Conservation (phyloP, 2,329 filamentous ascomycete genomes). For the Calonectria naviculata region DNA sequence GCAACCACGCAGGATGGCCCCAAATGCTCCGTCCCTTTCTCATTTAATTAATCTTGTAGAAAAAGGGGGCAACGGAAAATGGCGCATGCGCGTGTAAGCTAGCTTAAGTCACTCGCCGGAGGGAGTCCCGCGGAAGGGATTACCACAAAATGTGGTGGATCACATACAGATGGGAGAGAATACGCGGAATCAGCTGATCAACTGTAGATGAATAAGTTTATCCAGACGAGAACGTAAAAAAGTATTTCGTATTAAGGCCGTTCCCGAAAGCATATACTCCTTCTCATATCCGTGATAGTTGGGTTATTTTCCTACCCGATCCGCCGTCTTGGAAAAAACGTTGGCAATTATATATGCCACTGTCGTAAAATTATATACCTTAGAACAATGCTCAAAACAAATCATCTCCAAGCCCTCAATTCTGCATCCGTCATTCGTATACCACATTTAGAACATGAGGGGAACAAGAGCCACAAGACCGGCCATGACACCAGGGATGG, state of each 20-base stretch:
- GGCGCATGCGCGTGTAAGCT: neutral
- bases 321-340: neutral
- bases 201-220: no score
- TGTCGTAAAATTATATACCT: neutral
- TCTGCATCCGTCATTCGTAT: neutral
- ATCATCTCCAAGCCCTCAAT: neutral
- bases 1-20: neutral
- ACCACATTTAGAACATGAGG: conserved; percentile 36
- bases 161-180: neutral
- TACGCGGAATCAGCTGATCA: neutral
- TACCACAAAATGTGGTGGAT: no score
- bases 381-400: neutral
- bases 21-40: neutral
- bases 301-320: neutral
- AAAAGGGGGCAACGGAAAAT: neutral
- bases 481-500: conserved; percentile 33
- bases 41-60: neutral
- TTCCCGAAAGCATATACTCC: neutral
- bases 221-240: neutral
- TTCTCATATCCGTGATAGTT: neutral
- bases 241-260: neutral
- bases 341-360: neutral
- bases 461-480: conserved; percentile 39
- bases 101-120: neutral
- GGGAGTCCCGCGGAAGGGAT: neutral